Percentiles rank a stretch among this genome's conserved stretches.
phyloP scores from a whole-genome alignment of 2,329 filamentous ascomycete species.

The Cercospora zeina region DNA sequence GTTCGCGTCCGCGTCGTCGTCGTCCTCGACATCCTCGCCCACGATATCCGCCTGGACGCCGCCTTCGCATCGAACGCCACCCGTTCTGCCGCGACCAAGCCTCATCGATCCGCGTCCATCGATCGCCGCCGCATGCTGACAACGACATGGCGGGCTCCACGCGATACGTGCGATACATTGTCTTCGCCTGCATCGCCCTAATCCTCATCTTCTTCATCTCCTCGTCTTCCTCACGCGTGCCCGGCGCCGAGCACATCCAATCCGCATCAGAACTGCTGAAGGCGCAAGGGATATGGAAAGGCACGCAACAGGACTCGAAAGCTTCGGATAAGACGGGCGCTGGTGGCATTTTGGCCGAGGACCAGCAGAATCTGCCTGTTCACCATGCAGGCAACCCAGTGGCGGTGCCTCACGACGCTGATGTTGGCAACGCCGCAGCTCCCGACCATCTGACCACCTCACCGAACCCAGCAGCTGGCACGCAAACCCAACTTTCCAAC shows the following conservation, averaged over 20 bases:
- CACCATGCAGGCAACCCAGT: constrained; percentile 20
- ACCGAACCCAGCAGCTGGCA: constrained; percentile 36
- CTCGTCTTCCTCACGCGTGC: constrained; percentile 52
- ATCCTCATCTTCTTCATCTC: constrained; percentile 82
- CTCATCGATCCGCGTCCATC: constrained; percentile 3
- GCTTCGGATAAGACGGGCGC: constrained; percentile 17
- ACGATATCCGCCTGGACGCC: not conserved
- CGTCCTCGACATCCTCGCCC: not conserved
- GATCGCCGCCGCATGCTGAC: constrained; percentile 14
- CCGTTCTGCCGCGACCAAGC: constrained; percentile 1
- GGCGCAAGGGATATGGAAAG: constrained; percentile 38
- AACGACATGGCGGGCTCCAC: constrained; percentile 65
- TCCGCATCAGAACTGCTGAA: constrained; percentile 42
- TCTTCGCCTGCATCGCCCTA: constrained; percentile 81
- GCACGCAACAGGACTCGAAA: constrained; percentile 16
- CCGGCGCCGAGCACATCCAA: constrained; percentile 40
- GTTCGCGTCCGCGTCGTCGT: not conserved
- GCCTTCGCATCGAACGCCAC: not conserved
- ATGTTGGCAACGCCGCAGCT: not conserved
- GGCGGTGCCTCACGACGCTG: constrained; percentile 23
- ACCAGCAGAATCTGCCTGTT: constrained; percentile 21
- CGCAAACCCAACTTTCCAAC: constrained; percentile 40
- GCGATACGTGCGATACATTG: constrained; percentile 70
- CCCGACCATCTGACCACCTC: constrained; percentile 30
- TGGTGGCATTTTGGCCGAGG: constrained; percentile 15